Conservation (phyloP, 257 asterid species). For the Petunia secreta region DNA sequence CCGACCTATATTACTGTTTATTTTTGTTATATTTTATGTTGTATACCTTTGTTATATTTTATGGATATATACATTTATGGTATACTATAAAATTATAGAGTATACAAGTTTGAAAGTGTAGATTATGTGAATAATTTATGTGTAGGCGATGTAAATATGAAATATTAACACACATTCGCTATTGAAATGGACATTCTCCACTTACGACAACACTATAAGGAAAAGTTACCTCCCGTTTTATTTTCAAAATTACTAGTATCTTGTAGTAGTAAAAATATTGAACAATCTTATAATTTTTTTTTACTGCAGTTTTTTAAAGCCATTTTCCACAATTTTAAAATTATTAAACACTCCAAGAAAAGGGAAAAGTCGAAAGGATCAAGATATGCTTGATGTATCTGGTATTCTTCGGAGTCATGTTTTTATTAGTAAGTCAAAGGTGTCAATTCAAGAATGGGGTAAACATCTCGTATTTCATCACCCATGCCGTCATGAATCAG, state of each 20-base stretch:
- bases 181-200: background rate
- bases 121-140: too few species aligned
- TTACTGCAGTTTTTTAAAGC: background rate
- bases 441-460: background rate
- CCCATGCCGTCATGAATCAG: background rate
- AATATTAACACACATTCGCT: background rate
- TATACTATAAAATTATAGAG: too few species aligned
- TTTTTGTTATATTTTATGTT: too few species aligned
- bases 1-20: too few species aligned
- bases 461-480: constrained; percentile 8
- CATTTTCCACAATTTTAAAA: background rate
- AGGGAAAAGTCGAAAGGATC: background rate
- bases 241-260: background rate
- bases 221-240: background rate
- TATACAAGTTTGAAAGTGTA: too few species aligned
- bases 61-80: too few species aligned
- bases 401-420: background rate
- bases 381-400: background rate
- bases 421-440: background rate
- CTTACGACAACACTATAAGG: background rate
- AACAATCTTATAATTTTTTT: background rate
- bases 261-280: background rate
- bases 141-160: too few species aligned
- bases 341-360: background rate
- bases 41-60: too few species aligned